Percentiles rank a stretch among this genome's conserved stretches.
phyloP scores from a whole-genome alignment of 2,329 filamentous ascomycete species.

The Aureobasidium subglaciale region DNA sequence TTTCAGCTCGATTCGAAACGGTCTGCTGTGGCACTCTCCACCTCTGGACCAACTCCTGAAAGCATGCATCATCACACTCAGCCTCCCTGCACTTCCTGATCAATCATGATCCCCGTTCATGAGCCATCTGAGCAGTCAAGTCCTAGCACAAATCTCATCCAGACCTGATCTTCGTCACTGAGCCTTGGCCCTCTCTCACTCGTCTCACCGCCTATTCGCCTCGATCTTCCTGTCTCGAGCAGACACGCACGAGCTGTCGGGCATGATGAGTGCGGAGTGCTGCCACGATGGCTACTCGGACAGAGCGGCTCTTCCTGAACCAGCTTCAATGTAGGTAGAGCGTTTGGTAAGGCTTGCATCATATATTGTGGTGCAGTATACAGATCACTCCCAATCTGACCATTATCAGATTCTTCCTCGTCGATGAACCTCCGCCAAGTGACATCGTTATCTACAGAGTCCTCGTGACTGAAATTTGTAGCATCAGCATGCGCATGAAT shows the following conservation, averaged over 20 bases:
- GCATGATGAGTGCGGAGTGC: slow-evolving; percentile 9
- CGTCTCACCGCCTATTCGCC: not conserved
- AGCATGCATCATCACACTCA: not conserved
- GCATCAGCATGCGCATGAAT: not conserved
- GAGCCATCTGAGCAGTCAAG: not conserved
- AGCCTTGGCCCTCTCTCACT: not conserved
- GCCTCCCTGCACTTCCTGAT: no score
- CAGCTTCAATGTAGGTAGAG: not conserved
- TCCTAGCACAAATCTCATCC: slow-evolving; percentile 7
- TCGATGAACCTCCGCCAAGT: slow-evolving; percentile 3
- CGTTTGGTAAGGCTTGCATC: not conserved
- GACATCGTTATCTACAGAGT: not conserved
- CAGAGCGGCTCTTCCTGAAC: not conserved
- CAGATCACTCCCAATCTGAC: not conserved
- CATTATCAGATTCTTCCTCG: not conserved
- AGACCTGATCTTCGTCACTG: not conserved
- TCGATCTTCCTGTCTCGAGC: not conserved
- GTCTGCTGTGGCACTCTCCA: not conserved
- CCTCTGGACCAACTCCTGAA: not conserved
- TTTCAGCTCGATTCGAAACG: not conserved
- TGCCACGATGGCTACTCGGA: not conserved
- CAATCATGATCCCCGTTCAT: not conserved
- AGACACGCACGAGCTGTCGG: slow-evolving; percentile 2
- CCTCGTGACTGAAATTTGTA: not conserved
- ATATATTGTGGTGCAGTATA: not conserved